These are phyloP conservation scores for Nicotiana obtusifolia DNA, from an alignment of 257 asterid genomes.

Conservation along the genomic window DNA sequence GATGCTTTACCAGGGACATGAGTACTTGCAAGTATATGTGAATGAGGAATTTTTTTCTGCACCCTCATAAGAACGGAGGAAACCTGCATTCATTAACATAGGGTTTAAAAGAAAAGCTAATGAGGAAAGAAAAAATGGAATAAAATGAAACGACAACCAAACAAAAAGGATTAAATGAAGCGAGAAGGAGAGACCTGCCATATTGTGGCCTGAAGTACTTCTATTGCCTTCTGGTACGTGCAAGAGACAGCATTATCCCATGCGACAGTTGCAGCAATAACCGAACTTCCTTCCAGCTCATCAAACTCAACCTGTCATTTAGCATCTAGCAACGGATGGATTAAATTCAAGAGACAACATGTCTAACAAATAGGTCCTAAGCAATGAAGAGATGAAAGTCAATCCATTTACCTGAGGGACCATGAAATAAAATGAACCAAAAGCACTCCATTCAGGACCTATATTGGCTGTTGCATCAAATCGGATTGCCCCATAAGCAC, in stretches of 20 bases:
- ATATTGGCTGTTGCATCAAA: conserved; percentile 59
- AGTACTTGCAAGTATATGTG: conserved; percentile 42
- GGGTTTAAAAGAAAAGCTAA: not conserved
- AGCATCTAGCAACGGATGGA: conserved; percentile 19
- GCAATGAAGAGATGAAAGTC: not conserved
- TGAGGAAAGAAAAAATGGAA: not conserved
- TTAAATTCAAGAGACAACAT: conserved; percentile 2
- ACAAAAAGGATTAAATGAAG: not conserved
- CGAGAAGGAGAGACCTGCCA: conserved; percentile 40
- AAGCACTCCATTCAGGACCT: conserved; percentile 76
- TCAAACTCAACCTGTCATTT: conserved; percentile 76
- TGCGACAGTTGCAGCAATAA: conserved; percentile 85
- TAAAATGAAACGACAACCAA: not conserved
- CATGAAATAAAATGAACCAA: conserved; percentile 89
- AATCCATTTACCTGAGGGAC: conserved; percentile 69
- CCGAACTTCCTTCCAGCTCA: conserved; percentile 85
- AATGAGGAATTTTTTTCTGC: conserved; percentile 30
- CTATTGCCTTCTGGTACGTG: conserved; percentile 59
- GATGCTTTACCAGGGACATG: conserved; percentile 64
- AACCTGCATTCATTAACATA: conserved; percentile 40
- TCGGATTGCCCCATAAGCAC: conserved; percentile 94
- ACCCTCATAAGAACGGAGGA: conserved; percentile 38
- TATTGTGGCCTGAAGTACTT: conserved; percentile 64
- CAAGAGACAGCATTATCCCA: conserved; percentile 80
- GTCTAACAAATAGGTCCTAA: not conserved